A percentile compares a stretch with the other conserved stretches of the same genome.
Conservation (phyloP, 2,329 filamentous ascomycete species). For the Exophiala oligosperma region DNA sequence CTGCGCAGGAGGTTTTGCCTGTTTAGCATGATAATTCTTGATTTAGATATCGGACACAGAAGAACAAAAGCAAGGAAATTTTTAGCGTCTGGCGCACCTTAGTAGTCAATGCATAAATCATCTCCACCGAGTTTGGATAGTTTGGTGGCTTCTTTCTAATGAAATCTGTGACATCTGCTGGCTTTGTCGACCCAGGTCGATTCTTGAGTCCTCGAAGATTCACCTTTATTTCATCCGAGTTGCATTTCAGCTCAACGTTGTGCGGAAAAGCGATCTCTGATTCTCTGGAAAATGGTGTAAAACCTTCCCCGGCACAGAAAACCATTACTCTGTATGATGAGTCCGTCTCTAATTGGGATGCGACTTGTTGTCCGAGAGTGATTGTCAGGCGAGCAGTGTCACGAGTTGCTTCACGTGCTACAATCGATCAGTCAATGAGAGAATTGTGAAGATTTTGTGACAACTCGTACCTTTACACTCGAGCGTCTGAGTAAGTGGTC, state of each 20-base stretch:
- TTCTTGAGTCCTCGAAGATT: conserved; percentile 95
- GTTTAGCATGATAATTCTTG: conserved; percentile 26
- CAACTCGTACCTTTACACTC: conserved; percentile 66
- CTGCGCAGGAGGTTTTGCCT: conserved; percentile 44
- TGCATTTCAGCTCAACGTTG: conserved; percentile 89
- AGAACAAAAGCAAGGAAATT: conserved; percentile 13
- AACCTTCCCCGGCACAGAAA: conserved; percentile 70
- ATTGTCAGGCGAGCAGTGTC: conserved; percentile 62
- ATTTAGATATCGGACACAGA: conserved; percentile 25
- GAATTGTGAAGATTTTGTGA: conserved; percentile 24
- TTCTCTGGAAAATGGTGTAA: conserved; percentile 54
- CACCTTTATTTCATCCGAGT: conserved; percentile 83
- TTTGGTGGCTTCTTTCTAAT: conserved; percentile 60
- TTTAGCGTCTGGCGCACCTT: conserved; percentile 59
- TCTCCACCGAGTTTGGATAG: conserved; percentile 75
- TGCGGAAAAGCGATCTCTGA: conserved; percentile 84
- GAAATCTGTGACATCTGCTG: conserved; percentile 81
- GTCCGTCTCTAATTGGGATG: conserved; percentile 60
- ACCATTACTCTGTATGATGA: conserved; percentile 72
- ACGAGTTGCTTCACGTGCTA: conserved; percentile 61
- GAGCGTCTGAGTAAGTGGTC: conserved; percentile 63
- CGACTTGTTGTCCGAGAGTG: conserved; percentile 53
- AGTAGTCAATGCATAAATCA: conserved; percentile 88
- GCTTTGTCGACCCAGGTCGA: conserved; percentile 89
- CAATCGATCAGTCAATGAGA: conserved; percentile 3